phyloP scores from a whole-genome alignment of 1,284 basidiomycete species.

The Hypsizygus ulmarius region DNA sequence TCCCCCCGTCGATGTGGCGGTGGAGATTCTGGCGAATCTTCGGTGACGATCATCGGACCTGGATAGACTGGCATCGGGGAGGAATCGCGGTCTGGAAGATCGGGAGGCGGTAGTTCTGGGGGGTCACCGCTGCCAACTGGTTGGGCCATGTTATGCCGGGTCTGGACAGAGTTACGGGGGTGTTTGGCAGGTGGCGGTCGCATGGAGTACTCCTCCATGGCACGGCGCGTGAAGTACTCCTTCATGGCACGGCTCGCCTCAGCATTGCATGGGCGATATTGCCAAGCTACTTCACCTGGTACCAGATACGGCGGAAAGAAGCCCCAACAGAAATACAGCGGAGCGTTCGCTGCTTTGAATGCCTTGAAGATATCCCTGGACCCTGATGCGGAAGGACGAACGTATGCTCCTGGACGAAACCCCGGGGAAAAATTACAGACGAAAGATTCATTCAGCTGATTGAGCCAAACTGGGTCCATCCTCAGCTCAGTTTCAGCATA shows the following conservation, averaged over 20 bases:
- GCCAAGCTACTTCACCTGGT: not conserved
- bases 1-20: no score
- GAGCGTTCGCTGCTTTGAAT: not conserved
- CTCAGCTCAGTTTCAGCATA: not conserved
- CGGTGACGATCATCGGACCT: no score
- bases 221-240: not conserved
- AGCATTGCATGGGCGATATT: not conserved
- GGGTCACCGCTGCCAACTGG: no score
- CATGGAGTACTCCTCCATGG: not conserved
- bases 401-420: not conserved
- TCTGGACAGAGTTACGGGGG: not conserved
- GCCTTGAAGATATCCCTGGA: conserved; percentile 1
- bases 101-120: no score
- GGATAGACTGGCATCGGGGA: no score
- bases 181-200: not conserved
- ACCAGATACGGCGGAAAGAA: not conserved
- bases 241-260: conserved; percentile 3
- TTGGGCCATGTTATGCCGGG: no score
- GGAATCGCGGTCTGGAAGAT: no score
- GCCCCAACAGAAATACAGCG: conserved; percentile 3
- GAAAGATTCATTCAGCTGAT: not conserved
- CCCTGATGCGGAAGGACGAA: not conserved
- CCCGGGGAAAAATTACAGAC: conserved; percentile 2
- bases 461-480: not conserved
- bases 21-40: no score